Conservation (phyloP, 768 basidiomycete genomes). For the Pisolithus marmoratus region DNA sequence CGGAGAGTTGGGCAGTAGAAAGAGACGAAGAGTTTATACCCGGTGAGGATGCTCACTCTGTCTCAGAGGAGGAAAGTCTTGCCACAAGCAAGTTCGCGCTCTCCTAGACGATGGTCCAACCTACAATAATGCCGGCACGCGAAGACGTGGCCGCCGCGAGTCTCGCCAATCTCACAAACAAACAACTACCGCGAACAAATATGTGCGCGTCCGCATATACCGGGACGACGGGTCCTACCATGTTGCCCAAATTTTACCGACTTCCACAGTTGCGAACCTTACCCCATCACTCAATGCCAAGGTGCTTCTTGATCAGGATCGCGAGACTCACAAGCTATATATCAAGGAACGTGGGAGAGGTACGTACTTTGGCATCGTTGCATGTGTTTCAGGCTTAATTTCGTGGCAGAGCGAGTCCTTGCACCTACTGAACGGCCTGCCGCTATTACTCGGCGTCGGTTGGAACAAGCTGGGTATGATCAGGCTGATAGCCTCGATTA, state of each 20-base stretch:
- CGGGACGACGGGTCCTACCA: slow-evolving; percentile 68
- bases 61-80: slow-evolving; percentile 33
- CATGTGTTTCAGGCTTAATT: neutral
- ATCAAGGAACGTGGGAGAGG: slow-evolving; percentile 73
- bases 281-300: slow-evolving; percentile 56
- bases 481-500: slow-evolving; percentile 73
- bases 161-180: slow-evolving; percentile 15
- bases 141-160: slow-evolving; percentile 22
- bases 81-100: slow-evolving; percentile 13
- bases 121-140: slow-evolving; percentile 7
- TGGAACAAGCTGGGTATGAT: slow-evolving; percentile 88
- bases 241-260: slow-evolving; percentile 56
- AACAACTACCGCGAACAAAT: slow-evolving; percentile 13
- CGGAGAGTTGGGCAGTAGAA: slow-evolving; percentile 74
- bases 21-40: slow-evolving; percentile 36
- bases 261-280: slow-evolving; percentile 65
- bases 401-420: slow-evolving; percentile 68
- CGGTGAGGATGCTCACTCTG: slow-evolving; percentile 35
- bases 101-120: slow-evolving; percentile 10
- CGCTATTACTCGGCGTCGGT: slow-evolving; percentile 71
- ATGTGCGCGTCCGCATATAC: slow-evolving; percentile 70
- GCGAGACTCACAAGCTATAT: slow-evolving; percentile 64
- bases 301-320: slow-evolving; percentile 42
- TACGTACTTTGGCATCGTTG: slow-evolving; percentile 24
- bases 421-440: slow-evolving; percentile 79